Evolutionary conservation across 2,329 filamentous ascomycete genomes (phyloP), one percentile per base, ranked within the genome.

Genomic region (Cladobotryum protrusum): DNA sequence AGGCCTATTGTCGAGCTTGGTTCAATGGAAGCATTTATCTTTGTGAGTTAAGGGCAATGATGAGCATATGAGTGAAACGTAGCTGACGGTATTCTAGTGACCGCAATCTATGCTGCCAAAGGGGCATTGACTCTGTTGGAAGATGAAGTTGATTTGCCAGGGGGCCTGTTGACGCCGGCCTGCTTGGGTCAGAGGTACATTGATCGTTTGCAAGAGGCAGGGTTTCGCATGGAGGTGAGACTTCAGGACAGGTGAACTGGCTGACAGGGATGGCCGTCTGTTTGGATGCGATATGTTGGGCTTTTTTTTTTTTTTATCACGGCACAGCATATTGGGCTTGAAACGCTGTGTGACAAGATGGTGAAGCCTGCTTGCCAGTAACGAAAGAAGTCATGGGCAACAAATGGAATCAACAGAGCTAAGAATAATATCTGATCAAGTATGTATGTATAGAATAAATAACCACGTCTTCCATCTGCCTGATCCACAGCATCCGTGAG

Each of bases 81-180:
- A 18, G 50, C 40, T 56, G 49, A 56, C 46, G 47, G 33, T 5
- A n/a, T 36, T 13, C 15, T 46, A 85, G 82, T 88, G 46, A 89
- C 86, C 4, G 87, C 77, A 0, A 61, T 83, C 15, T 72, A 85
- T 24, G 61, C 87, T 13, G 76, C 77, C 2, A 76, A 89, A 58
- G 86, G 78, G 12, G 86, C 85, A 4, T 68, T 78, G 36, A 81
- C 82, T 0, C 70, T 91, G 32, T 68, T 89, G 14, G 73, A 85
- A 51, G 83, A 86, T 36, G 75, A 82, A 13, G 68, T 80, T 12
- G 65, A 74, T 34, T 68, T 88, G 12, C 73, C 73, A 1, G 86
- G 86, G 15, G 87, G 86, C 3, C 70, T 89, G 19, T 79, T 87
- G 54, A 91, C 87, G 1, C 82, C 87, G 1, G 84, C 86, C 1